Percentiles rank a stretch among this genome's conserved stretches.
phyloP scores from a whole-genome alignment of 768 basidiomycete genomes.

The Mycena metata region DNA sequence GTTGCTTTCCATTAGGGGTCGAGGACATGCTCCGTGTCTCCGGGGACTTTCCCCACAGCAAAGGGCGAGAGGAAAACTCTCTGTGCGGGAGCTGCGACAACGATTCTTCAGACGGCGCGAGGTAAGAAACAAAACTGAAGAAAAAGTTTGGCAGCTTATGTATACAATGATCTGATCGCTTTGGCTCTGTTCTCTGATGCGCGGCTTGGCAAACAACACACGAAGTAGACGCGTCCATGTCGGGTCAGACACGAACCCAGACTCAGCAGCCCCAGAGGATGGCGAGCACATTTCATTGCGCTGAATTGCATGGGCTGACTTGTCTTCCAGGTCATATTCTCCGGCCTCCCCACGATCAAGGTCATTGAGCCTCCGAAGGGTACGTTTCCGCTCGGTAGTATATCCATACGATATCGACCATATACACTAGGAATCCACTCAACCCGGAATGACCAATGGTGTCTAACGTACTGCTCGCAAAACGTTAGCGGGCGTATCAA shows the following conservation, averaged over 20 bases:
- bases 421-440: slow-evolving; percentile 61
- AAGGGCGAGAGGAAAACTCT: slow-evolving; percentile 60
- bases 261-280: slow-evolving; percentile 11
- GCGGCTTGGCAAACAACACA: too few species aligned
- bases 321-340: slow-evolving; percentile 29
- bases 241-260: slow-evolving; percentile 5
- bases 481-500: slow-evolving; percentile 66
- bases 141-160: slow-evolving; percentile 16
- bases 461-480: slow-evolving; percentile 74
- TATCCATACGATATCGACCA: slow-evolving; percentile 19
- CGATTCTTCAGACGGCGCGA: slow-evolving; percentile 83
- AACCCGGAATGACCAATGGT: slow-evolving; percentile 73
- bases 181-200: slow-evolving; percentile 1
- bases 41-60: slow-evolving; percentile 97
- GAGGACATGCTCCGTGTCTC: slow-evolving; percentile 82
- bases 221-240: slow-evolving; percentile 18
- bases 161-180: too few species aligned
- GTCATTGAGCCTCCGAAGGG: slow-evolving; percentile 67
- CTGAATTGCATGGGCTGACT: neutral
- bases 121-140: slow-evolving; percentile 43
- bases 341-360: slow-evolving; percentile 66
- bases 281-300: neutral
- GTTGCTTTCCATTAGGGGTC: slow-evolving; percentile 76
- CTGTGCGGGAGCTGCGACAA: slow-evolving; percentile 87
- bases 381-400: slow-evolving; percentile 34